Evolutionary conservation across 257 asterid species (phyloP).

Genomic region (Primulina eburnea): DNA sequence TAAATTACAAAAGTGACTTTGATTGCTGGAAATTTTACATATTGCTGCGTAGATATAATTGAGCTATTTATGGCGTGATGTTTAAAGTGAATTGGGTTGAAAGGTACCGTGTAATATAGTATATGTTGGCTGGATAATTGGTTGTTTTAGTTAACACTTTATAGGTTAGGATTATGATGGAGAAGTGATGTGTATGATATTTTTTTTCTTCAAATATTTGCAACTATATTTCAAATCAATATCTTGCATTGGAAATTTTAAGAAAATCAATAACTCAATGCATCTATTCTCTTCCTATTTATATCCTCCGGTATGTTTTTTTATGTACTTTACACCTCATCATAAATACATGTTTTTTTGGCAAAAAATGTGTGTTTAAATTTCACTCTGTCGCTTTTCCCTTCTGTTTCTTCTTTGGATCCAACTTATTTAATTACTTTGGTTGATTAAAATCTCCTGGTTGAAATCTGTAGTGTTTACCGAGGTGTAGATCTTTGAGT

Average conservation of each 20-base stretch:
- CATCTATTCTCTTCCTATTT: conserved; percentile 18
- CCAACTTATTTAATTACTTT: neutral
- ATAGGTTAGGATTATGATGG: conserved; percentile 18
- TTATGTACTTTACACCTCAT: neutral
- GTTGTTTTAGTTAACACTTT: conserved; percentile 11
- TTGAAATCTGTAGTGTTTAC: neutral
- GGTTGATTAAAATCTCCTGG: conserved; percentile 2
- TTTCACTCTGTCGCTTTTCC: neutral
- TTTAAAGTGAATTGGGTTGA: conserved; percentile 1
- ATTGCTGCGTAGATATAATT: conserved; percentile 11
- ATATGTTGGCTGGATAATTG: conserved; percentile 17
- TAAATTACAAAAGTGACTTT: neutral
- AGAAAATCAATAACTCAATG: conserved; percentile 5
- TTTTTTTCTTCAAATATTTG: conserved; percentile 11
- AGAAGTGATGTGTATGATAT: conserved; percentile 16
- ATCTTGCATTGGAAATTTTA: conserved; percentile 1
- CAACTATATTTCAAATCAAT: neutral
- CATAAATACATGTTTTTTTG: neutral
- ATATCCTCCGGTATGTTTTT: neutral
- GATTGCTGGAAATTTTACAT: neutral
- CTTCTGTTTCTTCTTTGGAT: neutral
- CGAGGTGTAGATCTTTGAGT: neutral
- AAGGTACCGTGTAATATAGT: conserved; percentile 12
- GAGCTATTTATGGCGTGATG: conserved; percentile 19
- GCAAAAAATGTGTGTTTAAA: neutral